Conservation (phyloP, 2,329 filamentous ascomycete genomes). For the Aspergillus sp. region DNA sequence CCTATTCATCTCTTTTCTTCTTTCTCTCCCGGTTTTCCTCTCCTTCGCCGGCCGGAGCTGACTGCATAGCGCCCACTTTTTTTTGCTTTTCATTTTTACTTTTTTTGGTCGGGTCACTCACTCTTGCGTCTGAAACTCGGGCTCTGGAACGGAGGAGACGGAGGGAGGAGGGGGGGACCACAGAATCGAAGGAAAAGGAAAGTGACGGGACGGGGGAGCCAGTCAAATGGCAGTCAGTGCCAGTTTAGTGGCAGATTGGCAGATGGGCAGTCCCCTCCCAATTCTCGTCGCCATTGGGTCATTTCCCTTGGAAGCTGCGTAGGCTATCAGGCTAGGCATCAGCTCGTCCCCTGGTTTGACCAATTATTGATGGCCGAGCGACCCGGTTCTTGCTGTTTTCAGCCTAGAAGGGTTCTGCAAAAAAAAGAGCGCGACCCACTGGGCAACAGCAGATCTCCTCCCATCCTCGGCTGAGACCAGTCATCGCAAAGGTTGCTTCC, state of each 20-base stretch:
- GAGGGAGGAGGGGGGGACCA: not conserved
- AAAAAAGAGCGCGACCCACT: slow-evolving; percentile 13
- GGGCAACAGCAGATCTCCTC: slow-evolving; percentile 20
- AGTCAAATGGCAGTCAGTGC: not conserved
- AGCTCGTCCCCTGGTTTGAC: slow-evolving; percentile 10
- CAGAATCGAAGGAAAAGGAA: not conserved
- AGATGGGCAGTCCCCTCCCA: not conserved
- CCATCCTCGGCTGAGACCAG: slow-evolving; percentile 15
- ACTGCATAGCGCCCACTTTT: not conserved
- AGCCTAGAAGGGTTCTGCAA: slow-evolving; percentile 19
- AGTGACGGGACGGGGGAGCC: not conserved
- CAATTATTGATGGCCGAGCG: slow-evolving; percentile 12
- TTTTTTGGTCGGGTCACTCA: not conserved
- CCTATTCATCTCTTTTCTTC: slow-evolving; percentile 5
- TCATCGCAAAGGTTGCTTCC: slow-evolving; percentile 4
- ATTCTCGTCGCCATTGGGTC: not conserved
- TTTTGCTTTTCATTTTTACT: not conserved
- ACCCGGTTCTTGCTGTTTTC: slow-evolving; percentile 14
- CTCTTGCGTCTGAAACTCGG: slow-evolving; percentile 16
- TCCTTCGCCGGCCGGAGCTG: not conserved
- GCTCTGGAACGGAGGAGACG: slow-evolving; percentile 14
- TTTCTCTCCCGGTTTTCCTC: not conserved
- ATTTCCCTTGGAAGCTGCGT: slow-evolving; percentile 18
- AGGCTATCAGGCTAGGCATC: slow-evolving; percentile 22
- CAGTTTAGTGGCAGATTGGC: slow-evolving; percentile 8